Evolutionary conservation across 2,329 filamentous ascomycete species (phyloP), one percentile per base, ranked within the genome.

Genomic region (Claviceps sp.): DNA sequence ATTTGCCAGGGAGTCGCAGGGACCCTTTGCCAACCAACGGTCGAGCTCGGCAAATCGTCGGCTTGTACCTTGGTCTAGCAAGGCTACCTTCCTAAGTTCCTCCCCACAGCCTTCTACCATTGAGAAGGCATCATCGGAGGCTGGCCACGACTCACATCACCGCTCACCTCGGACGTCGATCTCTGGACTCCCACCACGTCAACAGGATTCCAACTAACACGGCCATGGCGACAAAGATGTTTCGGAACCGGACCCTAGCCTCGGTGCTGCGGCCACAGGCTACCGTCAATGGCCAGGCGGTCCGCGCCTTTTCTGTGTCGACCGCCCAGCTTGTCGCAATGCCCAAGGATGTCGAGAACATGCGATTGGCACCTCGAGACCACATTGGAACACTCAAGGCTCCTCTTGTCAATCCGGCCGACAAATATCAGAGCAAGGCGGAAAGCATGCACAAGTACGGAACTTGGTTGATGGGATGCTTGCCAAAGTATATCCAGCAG

Each of bases 401-500:
- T 22, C 86, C 89, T 53, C 73, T 94, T 61, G 79, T 95, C 63
- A 96, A 97, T 72, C 90, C 91, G 38, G 80, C 87, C 68, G 93
- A 97, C 77, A 95, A 93, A 71, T 94, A 89, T 71, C 77, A 85
- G 67, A 83, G 86, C 66, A 93, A 91, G 74, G 81, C 86, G 60
- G 86, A 95, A 59, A 79, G 84, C 65, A 76, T 97, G 66, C 93
- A 98, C 77, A 85, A 83, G 64, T 98, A 98, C 66, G 93, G 93
- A 63, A 83, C 94, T 65, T 98, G 95, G 79, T 74, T 98, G 64
- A 91, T 98, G 81, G 90, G 89, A 60, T 95, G 88, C 70, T 72
- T 98, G 64, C 94, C 93, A 62, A 97, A 96, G 77, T 96, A 95
- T 72, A 81, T 98, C 62, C 94, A 98, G 75, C 93, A 98, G 73